phyloP scores from a whole-genome alignment of 352 stramenopile species.

The Phytophthora brassicae region DNA sequence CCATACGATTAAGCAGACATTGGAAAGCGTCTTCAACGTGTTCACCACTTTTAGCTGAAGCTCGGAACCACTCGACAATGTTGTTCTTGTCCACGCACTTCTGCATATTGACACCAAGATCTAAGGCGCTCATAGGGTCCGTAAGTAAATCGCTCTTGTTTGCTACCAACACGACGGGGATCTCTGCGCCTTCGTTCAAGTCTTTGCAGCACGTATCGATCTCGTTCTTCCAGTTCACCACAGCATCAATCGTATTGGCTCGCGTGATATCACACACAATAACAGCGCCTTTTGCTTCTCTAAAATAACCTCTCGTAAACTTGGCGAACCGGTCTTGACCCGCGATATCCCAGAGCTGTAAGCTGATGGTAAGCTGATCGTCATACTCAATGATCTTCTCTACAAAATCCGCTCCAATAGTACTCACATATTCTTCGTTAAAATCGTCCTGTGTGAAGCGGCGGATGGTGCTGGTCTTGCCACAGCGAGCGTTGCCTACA shows the following conservation, averaged over 20 bases:
- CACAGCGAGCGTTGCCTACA: slow-evolving; percentile 84
- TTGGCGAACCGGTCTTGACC: slow-evolving; percentile 89
- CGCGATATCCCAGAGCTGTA: slow-evolving; percentile 90
- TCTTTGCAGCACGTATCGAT: slow-evolving; percentile 67
- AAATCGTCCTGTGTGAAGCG: slow-evolving; percentile 75
- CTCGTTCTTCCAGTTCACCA: slow-evolving; percentile 82
- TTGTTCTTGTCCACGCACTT: slow-evolving; percentile 75
- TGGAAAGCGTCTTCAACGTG: slow-evolving; percentile 61
- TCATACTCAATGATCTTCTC: slow-evolving; percentile 81
- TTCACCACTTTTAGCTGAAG: slow-evolving; percentile 74
- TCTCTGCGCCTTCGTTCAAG: slow-evolving; percentile 37
- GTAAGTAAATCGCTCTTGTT: slow-evolving; percentile 87
- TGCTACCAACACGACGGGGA: slow-evolving; percentile 81
- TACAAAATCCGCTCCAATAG: slow-evolving; percentile 85
- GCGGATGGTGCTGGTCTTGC: slow-evolving; percentile 88
- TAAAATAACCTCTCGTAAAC: slow-evolving; percentile 85
- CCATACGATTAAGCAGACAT: slow-evolving; percentile 66
- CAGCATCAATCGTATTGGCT: slow-evolving; percentile 83
- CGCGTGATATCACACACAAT: slow-evolving; percentile 89
- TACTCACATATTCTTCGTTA: slow-evolving; percentile 82
- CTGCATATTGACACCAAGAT: slow-evolving; percentile 83
- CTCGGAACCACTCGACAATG: slow-evolving; percentile 80
- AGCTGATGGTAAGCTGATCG: slow-evolving; percentile 51
- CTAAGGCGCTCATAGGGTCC: slow-evolving; percentile 64
- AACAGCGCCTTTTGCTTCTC: slow-evolving; percentile 74